Conservation (phyloP, 331 rosid species). For the Ulmus americana region DNA sequence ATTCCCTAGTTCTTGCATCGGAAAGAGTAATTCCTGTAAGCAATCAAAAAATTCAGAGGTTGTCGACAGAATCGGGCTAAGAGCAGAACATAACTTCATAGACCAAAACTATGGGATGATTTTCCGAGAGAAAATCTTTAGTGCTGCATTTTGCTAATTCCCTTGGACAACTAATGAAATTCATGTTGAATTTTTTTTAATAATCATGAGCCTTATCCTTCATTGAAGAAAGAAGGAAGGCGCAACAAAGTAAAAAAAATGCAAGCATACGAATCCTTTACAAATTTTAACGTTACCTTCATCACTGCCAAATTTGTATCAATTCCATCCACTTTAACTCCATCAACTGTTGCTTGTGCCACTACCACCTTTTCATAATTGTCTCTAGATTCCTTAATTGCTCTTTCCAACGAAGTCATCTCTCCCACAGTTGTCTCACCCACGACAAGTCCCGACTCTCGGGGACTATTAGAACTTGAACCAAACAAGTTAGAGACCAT, state of each 20-base stretch:
- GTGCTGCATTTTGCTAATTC: not conserved
- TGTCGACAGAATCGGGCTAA: not conserved
- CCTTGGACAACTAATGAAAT: not conserved
- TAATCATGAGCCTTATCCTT: constrained; percentile 2
- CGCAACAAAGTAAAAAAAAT: constrained; percentile 6
- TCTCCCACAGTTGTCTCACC: constrained; percentile 93
- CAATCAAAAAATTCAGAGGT: constrained; percentile 9
- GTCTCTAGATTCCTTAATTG: constrained; percentile 61
- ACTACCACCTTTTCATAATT: constrained; percentile 67
- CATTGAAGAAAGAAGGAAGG: constrained; percentile 3
- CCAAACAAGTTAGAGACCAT: constrained; percentile 75
- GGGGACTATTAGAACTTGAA: constrained; percentile 44
- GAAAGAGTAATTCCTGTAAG: constrained; percentile 80
- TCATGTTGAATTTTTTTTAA: not conserved
- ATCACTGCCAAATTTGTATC: constrained; percentile 87
- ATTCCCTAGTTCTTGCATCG: constrained; percentile 57
- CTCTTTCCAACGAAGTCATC: constrained; percentile 65
- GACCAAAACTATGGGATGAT: too few relatives aligned
- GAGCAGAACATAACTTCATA: not conserved
- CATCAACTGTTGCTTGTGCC: constrained; percentile 83
- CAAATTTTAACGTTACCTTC: constrained; percentile 53
- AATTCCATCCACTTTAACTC: constrained; percentile 90
- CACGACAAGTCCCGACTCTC: constrained; percentile 54
- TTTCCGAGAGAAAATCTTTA: not conserved
- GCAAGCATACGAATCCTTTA: not conserved